Evolutionary conservation across 1,284 basidiomycete genomes (phyloP), one percentile per base, ranked within the genome.

Genomic region (Rhodotorula sp.): DNA sequence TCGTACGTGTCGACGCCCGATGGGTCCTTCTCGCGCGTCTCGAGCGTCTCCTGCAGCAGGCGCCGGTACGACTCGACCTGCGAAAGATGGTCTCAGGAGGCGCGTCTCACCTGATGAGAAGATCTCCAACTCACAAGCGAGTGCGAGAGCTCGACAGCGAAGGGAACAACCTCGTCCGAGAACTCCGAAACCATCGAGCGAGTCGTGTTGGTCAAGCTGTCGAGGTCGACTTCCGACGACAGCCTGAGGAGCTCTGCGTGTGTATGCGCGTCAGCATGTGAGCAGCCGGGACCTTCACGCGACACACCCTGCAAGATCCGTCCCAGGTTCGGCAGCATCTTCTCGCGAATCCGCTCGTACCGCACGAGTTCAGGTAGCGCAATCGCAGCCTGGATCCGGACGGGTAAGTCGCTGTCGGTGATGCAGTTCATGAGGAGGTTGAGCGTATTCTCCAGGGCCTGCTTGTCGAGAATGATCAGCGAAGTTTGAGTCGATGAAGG

Each of bases 161-260:
- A 92, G 9, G 92, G 92, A 28, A 93, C 82, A 9, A 95, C 83
- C 81, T 95, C 90, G 2, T 86, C 86, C 76, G 90, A 87, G 85
- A 92, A 95, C 56, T 86, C 85, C 75, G 91, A 87, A 13, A 95
- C 92, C 84, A 95, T 88, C 44, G 87, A 86, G 77, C 91, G 89
- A 87, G 92, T 92, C 77, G 87, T 87, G 76, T 82, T 77, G 76
- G 91, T 92, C 60, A 95, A 83, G 56, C 91, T 85, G 79, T 95
- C 92, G 47, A 95, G 82, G 78, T 95, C 93, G 47, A 91, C 92
- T 80, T 94, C 91, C 78, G 94, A 90, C 11, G 89, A 88, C 50
- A 95, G 84, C 80, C 92, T 65, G 51, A 65, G 56, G 18, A 59
- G 40, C 47, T 63, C 62, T 63, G 53, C 46, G 24, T 0, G 7